phyloP scores from a whole-genome alignment of 257 asterid species.

The Leptodermis oblonga region DNA sequence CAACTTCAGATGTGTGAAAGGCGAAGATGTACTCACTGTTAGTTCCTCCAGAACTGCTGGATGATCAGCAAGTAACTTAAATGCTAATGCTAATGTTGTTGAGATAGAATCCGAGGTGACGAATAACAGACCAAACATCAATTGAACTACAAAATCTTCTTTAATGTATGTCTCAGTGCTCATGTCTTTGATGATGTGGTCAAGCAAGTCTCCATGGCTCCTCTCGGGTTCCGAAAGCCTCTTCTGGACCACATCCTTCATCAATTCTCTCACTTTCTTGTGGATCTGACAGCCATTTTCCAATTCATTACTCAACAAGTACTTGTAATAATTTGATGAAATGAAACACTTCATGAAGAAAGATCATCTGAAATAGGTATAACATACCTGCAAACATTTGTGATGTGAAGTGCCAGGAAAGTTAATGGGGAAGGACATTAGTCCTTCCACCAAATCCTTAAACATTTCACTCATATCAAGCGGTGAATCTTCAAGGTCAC shows the following conservation, averaged over 20 bases:
- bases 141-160: conserved; percentile 66
- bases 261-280: conserved; percentile 58
- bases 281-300: conserved; percentile 39
- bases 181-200: conserved; percentile 60
- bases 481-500: conserved; percentile 61
- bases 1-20: not conserved
- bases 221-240: conserved; percentile 42
- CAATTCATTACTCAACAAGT: no score
- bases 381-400: conserved; percentile 58
- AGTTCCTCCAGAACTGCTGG: conserved; percentile 52
- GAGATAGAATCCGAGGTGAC: conserved; percentile 73
- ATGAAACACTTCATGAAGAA: no score
- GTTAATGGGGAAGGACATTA: conserved; percentile 83
- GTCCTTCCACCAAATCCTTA: conserved; percentile 56
- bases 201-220: conserved; percentile 50
- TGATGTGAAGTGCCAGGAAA: conserved; percentile 79
- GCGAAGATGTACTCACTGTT: conserved; percentile 32
- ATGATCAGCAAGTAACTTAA: conserved; percentile 63
- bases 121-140: conserved; percentile 64
- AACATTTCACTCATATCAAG: conserved; percentile 59
- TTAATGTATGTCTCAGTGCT: conserved; percentile 41
- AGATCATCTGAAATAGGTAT: no score
- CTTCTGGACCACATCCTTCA: conserved; percentile 47
- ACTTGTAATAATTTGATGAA: no score
- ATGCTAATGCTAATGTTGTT: conserved; percentile 66